Evolutionary conservation across 805 yeast genomes (phyloP), one percentile per base, ranked within the genome.

Genomic region (Nakazawaea laoshanensis): DNA sequence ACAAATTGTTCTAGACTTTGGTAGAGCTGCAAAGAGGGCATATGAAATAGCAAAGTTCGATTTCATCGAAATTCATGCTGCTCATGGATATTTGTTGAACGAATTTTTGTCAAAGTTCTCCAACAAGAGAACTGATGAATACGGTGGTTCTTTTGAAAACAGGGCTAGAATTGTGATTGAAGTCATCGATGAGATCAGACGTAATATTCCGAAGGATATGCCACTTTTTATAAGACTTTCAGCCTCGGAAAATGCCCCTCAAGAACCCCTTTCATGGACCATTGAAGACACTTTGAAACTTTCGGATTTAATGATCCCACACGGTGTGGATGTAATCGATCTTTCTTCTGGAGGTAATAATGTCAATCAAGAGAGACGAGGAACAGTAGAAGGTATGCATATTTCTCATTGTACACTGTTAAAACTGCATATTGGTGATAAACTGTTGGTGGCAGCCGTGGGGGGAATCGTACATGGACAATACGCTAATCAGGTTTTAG

Each of bases 31-130:
- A 1, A 54, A 59, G 37, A 61, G 64, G 39, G 71, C 83, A 2
- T 53, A 65, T 21, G 62, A 58, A 10, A 51, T 55, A 22, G 65
- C 74, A 6, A 74, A 77, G 1, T 63, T 70, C 32, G 85, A 80
- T 50, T 77, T 77, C 30, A 69, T 80, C 29, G 84, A 76, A 46
- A 57, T 78, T 32, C 84, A 78, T 49, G 61, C 61, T 24, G 86
- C 86, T 15, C 75, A 76, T 48, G 84, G 85, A 2, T 75, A 70
- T 44, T 50, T 77, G 31, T 39, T 68, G 22, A 57, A 62, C 44
- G 61, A 65, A 43, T 75, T 78, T 42, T 43, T 70, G 33, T 62
- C 70, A 21, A 52, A 56, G 1, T 42, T 47, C 27, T 52, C 68
- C 19, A 76, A 79, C 52, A 49, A 57, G 37, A 63, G 86, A 47